Percentiles rank a stretch among this genome's conserved stretches.
These are phyloP conservation scores for Ganoderma leucocontextum DNA, from an alignment of 1,284 basidiomycete genomes.

Conservation along the genomic window DNA sequence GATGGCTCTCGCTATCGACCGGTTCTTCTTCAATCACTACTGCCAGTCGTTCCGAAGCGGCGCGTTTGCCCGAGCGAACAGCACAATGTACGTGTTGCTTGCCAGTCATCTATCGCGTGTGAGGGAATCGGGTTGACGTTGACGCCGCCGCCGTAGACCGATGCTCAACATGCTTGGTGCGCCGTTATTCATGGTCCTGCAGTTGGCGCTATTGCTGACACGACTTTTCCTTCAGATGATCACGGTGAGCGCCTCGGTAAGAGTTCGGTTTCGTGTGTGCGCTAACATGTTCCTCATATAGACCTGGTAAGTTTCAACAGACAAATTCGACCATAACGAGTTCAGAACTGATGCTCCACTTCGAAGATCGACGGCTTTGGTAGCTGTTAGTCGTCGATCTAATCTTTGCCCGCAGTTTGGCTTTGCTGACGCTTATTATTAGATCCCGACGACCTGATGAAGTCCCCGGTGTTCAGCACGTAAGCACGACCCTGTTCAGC, in stretches of 20 bases:
- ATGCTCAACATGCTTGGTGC: slow-evolving; percentile 52
- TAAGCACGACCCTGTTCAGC: slow-evolving; percentile 44
- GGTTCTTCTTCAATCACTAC: slow-evolving; percentile 93
- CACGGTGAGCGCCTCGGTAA: slow-evolving; percentile 61
- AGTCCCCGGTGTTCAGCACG: slow-evolving; percentile 80
- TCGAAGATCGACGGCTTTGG: slow-evolving; percentile 92
- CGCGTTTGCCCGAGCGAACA: slow-evolving; percentile 92
- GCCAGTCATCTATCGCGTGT: slow-evolving; percentile 8
- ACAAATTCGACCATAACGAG: background rate
- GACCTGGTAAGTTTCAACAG: slow-evolving; percentile 50
- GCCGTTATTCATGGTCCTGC: slow-evolving; percentile 26
- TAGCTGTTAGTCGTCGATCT: slow-evolving; percentile 65
- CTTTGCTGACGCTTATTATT: slow-evolving; percentile 22
- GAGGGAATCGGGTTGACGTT: slow-evolving; percentile 61
- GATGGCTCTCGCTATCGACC: slow-evolving; percentile 84
- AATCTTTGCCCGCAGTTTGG: background rate
- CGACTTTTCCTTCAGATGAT: slow-evolving; percentile 58
- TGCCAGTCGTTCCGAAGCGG: slow-evolving; percentile 87
- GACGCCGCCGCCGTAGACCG: slow-evolving; percentile 36
- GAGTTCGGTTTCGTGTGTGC: background rate
- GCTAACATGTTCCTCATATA: slow-evolving; percentile 34
- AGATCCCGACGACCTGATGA: slow-evolving; percentile 88
- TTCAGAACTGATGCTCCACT: slow-evolving; percentile 14
- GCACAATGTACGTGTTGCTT: slow-evolving; percentile 77
- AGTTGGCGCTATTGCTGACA: slow-evolving; percentile 17